Evolutionary conservation across 1,284 basidiomycete genomes (phyloP).

Genomic region (Hemileia vastatrix): DNA sequence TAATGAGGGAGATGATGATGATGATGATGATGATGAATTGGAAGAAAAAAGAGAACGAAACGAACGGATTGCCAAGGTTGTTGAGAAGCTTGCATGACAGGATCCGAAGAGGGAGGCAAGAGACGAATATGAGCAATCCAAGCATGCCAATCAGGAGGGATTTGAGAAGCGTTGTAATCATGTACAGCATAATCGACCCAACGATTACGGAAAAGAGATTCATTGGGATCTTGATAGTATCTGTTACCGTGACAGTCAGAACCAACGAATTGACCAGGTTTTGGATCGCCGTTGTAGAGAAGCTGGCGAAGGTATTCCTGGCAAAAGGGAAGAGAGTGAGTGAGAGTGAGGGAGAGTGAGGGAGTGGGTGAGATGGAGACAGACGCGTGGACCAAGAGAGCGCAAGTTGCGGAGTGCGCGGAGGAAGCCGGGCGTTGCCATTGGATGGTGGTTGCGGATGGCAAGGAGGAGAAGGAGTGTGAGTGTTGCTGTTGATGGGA

Average conservation of each 20-base stretch:
- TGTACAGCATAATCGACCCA: slow-evolving; percentile 89
- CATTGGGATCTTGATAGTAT: slow-evolving; percentile 81
- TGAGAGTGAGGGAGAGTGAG: neutral
- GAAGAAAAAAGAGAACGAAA: slow-evolving; percentile 26
- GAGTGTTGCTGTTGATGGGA: neutral
- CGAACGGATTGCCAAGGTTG: slow-evolving; percentile 75
- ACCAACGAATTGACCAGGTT: slow-evolving; percentile 67
- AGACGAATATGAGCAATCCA: slow-evolving; percentile 86
- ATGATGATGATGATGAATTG: neutral
- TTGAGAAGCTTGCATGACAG: slow-evolving; percentile 56
- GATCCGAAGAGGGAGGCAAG: slow-evolving; percentile 64
- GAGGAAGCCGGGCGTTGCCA: slow-evolving; percentile 16
- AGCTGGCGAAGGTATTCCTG: slow-evolving; percentile 27
- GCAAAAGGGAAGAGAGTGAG: neutral
- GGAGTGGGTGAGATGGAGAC: neutral
- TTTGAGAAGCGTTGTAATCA: slow-evolving; percentile 76
- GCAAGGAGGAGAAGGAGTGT: neutral
- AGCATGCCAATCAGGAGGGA: slow-evolving; percentile 87
- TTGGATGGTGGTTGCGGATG: neutral
- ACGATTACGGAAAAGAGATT: slow-evolving; percentile 71
- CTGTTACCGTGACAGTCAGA: slow-evolving; percentile 79
- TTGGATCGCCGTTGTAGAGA: slow-evolving; percentile 76
- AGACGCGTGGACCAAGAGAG: slow-evolving; percentile 16
- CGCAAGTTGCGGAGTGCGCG: slow-evolving; percentile 17
- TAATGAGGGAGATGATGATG: neutral